These are phyloP conservation scores for Xerocomus spinulosus DNA, from an alignment of 768 basidiomycete genomes.

Conservation along the genomic window DNA sequence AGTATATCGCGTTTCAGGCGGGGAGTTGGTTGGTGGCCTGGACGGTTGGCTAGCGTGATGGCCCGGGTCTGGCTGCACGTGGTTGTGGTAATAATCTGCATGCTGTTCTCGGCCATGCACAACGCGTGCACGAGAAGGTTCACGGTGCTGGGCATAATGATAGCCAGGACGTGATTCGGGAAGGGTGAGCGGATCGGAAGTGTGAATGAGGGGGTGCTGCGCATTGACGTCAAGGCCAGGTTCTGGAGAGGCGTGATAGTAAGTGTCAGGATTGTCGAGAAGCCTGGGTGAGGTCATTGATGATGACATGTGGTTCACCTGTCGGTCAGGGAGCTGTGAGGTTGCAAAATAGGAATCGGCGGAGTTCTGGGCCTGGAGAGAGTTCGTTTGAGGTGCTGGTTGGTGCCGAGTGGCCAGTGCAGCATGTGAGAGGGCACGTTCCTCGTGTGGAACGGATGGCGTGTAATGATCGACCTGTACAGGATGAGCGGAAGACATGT, in stretches of 20 bases:
- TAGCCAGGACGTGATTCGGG: conserved; percentile 27
- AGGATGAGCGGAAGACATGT: conserved; percentile 28
- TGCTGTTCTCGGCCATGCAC: conserved; percentile 25
- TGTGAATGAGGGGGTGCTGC: conserved; percentile 19
- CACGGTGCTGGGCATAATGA: conserved; percentile 27
- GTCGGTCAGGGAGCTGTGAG: conserved; percentile 22
- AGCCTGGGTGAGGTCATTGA: conserved; percentile 26
- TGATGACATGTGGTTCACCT: conserved; percentile 23
- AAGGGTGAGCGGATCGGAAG: conserved; percentile 29
- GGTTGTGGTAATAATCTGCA: conserved; percentile 25
- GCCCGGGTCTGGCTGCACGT: conserved; percentile 17
- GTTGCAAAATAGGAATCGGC: conserved; percentile 24
- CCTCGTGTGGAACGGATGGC: conserved; percentile 29
- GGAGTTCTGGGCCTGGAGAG: conserved; percentile 18
- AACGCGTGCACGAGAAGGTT: conserved; percentile 24
- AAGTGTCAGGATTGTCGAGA: conserved; percentile 24
- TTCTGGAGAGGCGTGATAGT: conserved; percentile 25
- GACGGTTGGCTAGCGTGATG: conserved; percentile 15
- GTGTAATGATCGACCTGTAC: conserved; percentile 34
- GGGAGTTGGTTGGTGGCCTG: conserved; percentile 14
- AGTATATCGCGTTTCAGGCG: conserved; percentile 17
- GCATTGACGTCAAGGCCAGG: conserved; percentile 30
- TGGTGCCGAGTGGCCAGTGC: conserved; percentile 20
- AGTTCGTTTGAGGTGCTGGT: conserved; percentile 14
- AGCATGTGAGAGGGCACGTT: conserved; percentile 23